Evolutionary conservation across 768 basidiomycete genomes (phyloP).

Genomic region (Boletus reticuloceps): DNA sequence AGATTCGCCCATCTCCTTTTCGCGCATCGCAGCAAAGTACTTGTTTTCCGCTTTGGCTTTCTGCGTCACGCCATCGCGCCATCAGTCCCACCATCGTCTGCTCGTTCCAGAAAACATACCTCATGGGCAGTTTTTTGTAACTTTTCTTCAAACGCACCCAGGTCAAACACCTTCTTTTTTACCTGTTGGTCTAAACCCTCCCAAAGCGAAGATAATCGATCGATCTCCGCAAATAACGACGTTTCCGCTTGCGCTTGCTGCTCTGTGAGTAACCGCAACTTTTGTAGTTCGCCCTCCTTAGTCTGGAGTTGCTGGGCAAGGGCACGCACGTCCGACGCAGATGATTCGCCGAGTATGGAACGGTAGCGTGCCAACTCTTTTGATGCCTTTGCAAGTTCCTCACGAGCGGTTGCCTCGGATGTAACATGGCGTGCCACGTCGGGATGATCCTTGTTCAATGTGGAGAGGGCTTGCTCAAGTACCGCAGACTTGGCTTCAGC

Average conservation of each 20-base stretch:
- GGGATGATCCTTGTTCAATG: slow-evolving; percentile 47
- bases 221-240: slow-evolving; percentile 80
- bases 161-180: slow-evolving; percentile 80
- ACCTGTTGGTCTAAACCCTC: slow-evolving; percentile 78
- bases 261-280: slow-evolving; percentile 57
- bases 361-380: slow-evolving; percentile 61
- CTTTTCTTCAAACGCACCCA: slow-evolving; percentile 72
- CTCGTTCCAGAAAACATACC: slow-evolving; percentile 40
- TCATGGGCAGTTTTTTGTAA: slow-evolving; percentile 64
- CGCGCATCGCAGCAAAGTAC: slow-evolving; percentile 86
- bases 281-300: slow-evolving; percentile 68
- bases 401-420: slow-evolving; percentile 48
- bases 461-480: slow-evolving; percentile 48
- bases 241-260: slow-evolving; percentile 69
- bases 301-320: slow-evolving; percentile 55
- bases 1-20: slow-evolving; percentile 77
- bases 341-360: slow-evolving; percentile 57
- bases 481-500: slow-evolving; percentile 50
- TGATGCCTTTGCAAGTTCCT: slow-evolving; percentile 44
- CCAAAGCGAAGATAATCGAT: slow-evolving; percentile 84
- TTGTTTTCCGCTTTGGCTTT: slow-evolving; percentile 97
- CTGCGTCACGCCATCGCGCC: slow-evolving; percentile 37
- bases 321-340: slow-evolving; percentile 46
- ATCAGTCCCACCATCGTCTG: neutral
- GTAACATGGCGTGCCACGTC: slow-evolving; percentile 51